phyloP scores from a whole-genome alignment of 768 basidiomycete genomes.

The Tephrocybe sp. region DNA sequence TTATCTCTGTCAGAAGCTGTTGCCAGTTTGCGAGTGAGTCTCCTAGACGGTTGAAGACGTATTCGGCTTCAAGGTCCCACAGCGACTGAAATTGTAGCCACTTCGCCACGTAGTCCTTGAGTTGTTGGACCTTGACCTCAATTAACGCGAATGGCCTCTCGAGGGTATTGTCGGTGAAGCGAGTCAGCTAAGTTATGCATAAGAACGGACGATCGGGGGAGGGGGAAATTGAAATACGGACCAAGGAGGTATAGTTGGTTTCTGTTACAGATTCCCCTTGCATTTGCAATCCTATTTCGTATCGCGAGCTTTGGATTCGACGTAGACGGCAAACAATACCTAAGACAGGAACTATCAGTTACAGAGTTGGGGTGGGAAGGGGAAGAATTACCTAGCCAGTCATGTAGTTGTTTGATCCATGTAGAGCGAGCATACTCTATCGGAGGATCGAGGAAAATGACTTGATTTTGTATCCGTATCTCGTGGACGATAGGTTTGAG shows the following conservation, averaged over 20 bases:
- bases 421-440: slow-evolving; percentile 90
- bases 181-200: slow-evolving; percentile 57
- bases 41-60: slow-evolving; percentile 93
- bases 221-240: slow-evolving; percentile 33
- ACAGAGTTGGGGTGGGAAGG: too few species aligned
- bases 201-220: background rate
- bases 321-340: slow-evolving; percentile 86
- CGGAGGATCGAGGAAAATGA: slow-evolving; percentile 97
- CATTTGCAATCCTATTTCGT: slow-evolving; percentile 96
- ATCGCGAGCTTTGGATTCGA: slow-evolving; percentile 91
- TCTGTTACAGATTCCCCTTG: slow-evolving; percentile 64
- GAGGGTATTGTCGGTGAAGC: slow-evolving; percentile 70
- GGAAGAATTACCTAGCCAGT: slow-evolving; percentile 68
- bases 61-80: slow-evolving; percentile 97
- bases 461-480: slow-evolving; percentile 97
- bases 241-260: slow-evolving; percentile 81
- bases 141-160: slow-evolving; percentile 83
- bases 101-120: slow-evolving; percentile 91
- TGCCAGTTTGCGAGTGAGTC: slow-evolving; percentile 95
- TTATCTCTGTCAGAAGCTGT: slow-evolving; percentile 94
- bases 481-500: slow-evolving; percentile 91
- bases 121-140: slow-evolving; percentile 83
- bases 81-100: slow-evolving; percentile 99
- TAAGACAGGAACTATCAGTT: slow-evolving; percentile 21
- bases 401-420: slow-evolving; percentile 89